Conservation (phyloP, 192 early-diverging fungal species). For the Gonapodya prolifera region DNA sequence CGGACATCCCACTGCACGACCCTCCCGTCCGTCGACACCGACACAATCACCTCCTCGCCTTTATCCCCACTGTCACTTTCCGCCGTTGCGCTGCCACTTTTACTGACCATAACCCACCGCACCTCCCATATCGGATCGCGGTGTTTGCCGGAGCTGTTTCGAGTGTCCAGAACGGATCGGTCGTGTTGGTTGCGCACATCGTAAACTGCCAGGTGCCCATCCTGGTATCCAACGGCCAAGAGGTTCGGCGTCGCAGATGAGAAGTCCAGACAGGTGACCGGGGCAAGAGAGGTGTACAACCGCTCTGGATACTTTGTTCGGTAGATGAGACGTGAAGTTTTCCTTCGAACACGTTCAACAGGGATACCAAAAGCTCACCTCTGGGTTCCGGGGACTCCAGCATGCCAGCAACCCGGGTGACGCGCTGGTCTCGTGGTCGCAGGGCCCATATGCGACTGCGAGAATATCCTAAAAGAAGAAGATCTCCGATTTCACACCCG, state of each 20-base stretch:
- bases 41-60: conserved; percentile 32
- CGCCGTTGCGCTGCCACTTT: conserved; percentile 32
- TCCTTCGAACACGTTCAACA: too few relatives aligned
- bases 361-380: too few relatives aligned
- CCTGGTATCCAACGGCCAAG: conserved; percentile 34
- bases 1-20: conserved; percentile 41
- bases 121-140: conserved; percentile 51
- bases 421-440: conserved; percentile 14
- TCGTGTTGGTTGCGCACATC: conserved; percentile 30
- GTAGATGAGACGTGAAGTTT: background rate
- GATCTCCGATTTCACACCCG: background rate
- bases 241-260: conserved; percentile 33
- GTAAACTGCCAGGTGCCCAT: conserved; percentile 38
- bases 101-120: conserved; percentile 40
- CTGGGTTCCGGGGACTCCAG: conserved; percentile 44
- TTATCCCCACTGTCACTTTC: background rate
- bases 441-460: conserved; percentile 40
- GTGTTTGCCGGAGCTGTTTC: conserved; percentile 37
- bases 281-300: conserved; percentile 26
- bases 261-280: conserved; percentile 42
- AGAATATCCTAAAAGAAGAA: conserved; percentile 28
- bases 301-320: conserved; percentile 36
- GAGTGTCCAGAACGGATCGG: conserved; percentile 29
- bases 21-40: conserved; percentile 41
- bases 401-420: conserved; percentile 31